Conservation (phyloP, 2,329 filamentous ascomycete species). For the Colletotrichum siamense region DNA sequence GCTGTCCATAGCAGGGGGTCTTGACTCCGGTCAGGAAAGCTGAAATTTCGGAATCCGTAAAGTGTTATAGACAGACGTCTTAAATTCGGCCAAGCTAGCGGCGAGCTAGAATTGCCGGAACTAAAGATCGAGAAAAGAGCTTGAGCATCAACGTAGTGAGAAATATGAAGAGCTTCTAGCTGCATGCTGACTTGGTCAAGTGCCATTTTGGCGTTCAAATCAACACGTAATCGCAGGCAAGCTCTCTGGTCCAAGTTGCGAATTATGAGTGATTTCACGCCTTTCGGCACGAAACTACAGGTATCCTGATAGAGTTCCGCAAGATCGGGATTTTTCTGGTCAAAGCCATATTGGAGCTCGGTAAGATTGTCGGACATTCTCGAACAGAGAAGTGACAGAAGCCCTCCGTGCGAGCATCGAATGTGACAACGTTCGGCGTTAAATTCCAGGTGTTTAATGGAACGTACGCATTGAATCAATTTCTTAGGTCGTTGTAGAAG, state of each 20-base stretch:
- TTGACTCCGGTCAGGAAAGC: too few species aligned
- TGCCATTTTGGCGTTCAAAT: too few species aligned
- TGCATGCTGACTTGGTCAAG: too few species aligned
- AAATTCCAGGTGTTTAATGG: neutral
- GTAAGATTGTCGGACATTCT: neutral
- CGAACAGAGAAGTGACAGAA: neutral
- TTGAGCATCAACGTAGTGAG: too few species aligned
- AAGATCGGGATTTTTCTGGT: accelerated
- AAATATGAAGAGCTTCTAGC: neutral
- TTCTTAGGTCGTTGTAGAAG: neutral
- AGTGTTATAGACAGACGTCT: too few species aligned
- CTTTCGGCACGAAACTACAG: neutral
- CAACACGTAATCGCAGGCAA: too few species aligned
- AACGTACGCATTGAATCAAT: neutral
- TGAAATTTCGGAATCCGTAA: too few species aligned
- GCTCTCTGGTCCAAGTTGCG: neutral
- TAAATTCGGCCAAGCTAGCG: too few species aligned
- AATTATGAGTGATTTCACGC: neutral
- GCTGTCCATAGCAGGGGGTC: too few species aligned
- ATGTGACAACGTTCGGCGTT: neutral
- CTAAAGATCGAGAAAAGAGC: too few species aligned
- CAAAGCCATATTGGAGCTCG: neutral
- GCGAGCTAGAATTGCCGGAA: too few species aligned
- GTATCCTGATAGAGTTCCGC: neutral
- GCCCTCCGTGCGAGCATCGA: accelerated